Percentiles rank a stretch among this genome's conserved stretches.
phyloP scores from a whole-genome alignment of 208 protist genomes.

The Crithidia sp. region DNA sequence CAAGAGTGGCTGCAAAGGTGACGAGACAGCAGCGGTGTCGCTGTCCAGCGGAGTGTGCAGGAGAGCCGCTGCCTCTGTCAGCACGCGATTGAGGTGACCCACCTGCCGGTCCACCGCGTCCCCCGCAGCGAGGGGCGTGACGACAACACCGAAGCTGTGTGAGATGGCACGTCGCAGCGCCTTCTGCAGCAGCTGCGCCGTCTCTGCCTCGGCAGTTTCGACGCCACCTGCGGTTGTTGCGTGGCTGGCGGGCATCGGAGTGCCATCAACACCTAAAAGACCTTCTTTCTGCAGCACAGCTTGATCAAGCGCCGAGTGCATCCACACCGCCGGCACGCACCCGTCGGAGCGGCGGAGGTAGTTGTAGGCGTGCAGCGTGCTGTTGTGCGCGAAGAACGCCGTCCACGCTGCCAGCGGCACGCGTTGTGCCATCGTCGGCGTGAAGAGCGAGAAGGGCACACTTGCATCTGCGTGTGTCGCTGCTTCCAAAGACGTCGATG shows the following conservation, averaged over 20 bases:
- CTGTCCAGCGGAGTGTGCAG: conserved; percentile 1
- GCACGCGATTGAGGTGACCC: conserved; percentile 42
- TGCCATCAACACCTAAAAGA: conserved; percentile 16
- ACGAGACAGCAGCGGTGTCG: neutral
- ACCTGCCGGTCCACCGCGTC: conserved; percentile 40
- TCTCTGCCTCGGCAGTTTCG: neutral
- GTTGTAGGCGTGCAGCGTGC: conserved; percentile 78
- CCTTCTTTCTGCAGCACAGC: conserved; percentile 8
- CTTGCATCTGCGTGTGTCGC: neutral
- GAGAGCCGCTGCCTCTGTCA: conserved; percentile 41
- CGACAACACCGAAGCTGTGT: conserved; percentile 60
- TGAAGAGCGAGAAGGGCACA: conserved; percentile 27
- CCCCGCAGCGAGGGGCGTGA: conserved; percentile 68
- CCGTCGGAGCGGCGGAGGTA: conserved; percentile 76
- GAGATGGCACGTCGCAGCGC: conserved; percentile 15
- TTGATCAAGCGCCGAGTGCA: conserved; percentile 36
- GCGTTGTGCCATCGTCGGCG: conserved; percentile 8
- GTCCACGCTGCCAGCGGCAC: conserved; percentile 23
- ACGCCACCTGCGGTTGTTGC: too few species aligned
- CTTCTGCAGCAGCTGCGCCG: conserved; percentile 8
- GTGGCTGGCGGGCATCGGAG: neutral
- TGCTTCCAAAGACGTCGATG: neutral
- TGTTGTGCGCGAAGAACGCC: conserved; percentile 65
- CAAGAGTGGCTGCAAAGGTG: conserved; percentile 22
- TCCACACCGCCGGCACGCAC: conserved; percentile 50